Conservation (phyloP, 257 asterid species). For the Pogostemon cablin region DNA sequence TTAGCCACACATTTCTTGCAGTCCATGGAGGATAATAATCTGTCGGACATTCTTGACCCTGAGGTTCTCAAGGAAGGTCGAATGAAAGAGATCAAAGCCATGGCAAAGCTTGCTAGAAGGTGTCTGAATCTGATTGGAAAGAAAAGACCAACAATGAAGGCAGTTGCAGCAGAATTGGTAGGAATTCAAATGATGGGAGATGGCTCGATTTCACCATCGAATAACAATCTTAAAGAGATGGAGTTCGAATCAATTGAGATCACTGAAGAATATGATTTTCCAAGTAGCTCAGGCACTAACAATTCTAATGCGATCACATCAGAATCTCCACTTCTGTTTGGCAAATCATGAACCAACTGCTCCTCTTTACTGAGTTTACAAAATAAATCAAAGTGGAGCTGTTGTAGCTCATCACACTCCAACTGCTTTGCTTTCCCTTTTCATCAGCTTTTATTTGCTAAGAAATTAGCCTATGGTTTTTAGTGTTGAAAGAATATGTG, state of each 20-base stretch:
- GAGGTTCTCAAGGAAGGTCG: conserved; percentile 24
- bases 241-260: conserved; percentile 23
- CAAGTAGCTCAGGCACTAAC: neutral
- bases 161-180: conserved; percentile 37
- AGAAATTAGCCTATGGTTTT: too few relatives aligned
- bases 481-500: too few relatives aligned
- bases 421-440: too few relatives aligned
- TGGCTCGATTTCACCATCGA: neutral
- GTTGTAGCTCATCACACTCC: neutral
- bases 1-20: conserved; percentile 38
- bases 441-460: too few relatives aligned
- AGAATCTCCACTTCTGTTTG: neutral
- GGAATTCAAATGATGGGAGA: conserved; percentile 21
- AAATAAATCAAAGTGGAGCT: neutral
- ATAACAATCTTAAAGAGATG: neutral
- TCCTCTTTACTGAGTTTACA: neutral
- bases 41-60: conserved; percentile 34
- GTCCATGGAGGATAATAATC: conserved; percentile 31
- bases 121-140: conserved; percentile 40
- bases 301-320: neutral
- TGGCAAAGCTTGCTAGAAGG: conserved; percentile 39
- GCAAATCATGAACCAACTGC: neutral
- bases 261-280: conserved; percentile 3
- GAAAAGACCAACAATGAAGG: conserved; percentile 43
- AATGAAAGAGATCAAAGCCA: conserved; percentile 28